Evolutionary conservation across 768 basidiomycete species (phyloP).

Genomic region (Tephrocybe sp.): DNA sequence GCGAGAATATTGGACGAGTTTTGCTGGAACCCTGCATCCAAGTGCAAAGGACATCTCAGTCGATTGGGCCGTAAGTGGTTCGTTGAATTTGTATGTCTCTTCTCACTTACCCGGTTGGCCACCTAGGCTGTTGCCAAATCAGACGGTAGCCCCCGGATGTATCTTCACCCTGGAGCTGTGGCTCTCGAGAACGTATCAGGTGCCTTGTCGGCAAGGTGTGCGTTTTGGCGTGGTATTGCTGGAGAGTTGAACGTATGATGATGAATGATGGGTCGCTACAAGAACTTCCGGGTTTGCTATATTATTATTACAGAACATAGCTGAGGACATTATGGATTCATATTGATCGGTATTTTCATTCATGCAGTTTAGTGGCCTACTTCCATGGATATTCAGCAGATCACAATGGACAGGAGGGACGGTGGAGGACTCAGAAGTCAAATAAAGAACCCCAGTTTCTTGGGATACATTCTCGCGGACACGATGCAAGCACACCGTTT

Average conservation of each 20-base stretch:
- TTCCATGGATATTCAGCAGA: too few species aligned
- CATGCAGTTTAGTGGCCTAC: too few species aligned
- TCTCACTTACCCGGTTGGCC: background rate
- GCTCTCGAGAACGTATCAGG: slow-evolving; percentile 23
- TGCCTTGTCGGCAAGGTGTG: slow-evolving; percentile 22
- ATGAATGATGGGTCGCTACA: background rate
- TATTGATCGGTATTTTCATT: too few species aligned
- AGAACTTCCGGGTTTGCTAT: too few species aligned
- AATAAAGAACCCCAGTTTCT: too few species aligned
- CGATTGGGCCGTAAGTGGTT: slow-evolving; percentile 31
- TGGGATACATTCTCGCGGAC: too few species aligned
- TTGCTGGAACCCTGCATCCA: slow-evolving; percentile 34
- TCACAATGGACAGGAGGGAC: too few species aligned
- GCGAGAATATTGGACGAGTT: slow-evolving; percentile 40
- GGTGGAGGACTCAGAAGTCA: too few species aligned
- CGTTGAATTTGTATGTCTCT: background rate
- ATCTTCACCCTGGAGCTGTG: slow-evolving; percentile 27
- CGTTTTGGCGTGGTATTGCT: slow-evolving; percentile 30
- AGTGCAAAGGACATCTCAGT: slow-evolving; percentile 15
- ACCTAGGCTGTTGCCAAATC: too few species aligned
- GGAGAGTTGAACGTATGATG: slow-evolving; percentile 21
- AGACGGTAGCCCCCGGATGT: slow-evolving; percentile 29
- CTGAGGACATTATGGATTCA: too few species aligned
- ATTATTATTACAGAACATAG: too few species aligned
- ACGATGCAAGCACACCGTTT: too few species aligned